Base-by-base conservation (phyloP, 495 filamentous ascomycete genomes). In the Xylaria longipes region DNA sequence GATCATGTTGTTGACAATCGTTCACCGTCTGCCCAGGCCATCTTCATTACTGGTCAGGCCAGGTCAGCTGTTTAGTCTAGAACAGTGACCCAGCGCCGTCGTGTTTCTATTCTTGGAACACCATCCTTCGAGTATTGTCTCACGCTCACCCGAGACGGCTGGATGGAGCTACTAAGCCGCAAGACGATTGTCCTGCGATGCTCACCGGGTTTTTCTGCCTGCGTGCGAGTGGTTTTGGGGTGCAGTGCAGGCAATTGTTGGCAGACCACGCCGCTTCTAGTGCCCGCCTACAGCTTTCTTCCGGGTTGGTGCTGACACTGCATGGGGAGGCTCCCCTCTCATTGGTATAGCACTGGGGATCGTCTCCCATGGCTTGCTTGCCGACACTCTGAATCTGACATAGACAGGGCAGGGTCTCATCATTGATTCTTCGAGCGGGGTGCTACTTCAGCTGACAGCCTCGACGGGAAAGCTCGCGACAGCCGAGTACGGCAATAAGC, bases 381-480 rank as follows among this genome's bases (percentile, higher is more conserved):
- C 69, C 69, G 69, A 63, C n/a, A 66, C 62, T 46, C 39, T 25
- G 29, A 71, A 64, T 70, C 68, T 70, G 68, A 70, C 68, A 70
- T 52, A 50, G 68, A 45, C 46, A 50, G 58, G 31, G 68, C 45
- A 70, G 25, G 31, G 68, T 64, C 68, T 56, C 68, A 48, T 69
- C 58, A 64, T 45, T 48, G 64, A 45, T 33, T 39, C 43, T 43
- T 72, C 56, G 70, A 72, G 70, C 65, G 70, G 70, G 70, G 70
- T 72, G 70, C 46, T 68, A 43, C 65, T 72, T 72, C 70, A 72
- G 70, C 70, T 72, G 70, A 58, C 70, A 72, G 70, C 70, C 70
- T 72, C 70, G 63, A 68, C 63, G 52, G 64, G 65, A 54, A 52
- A 63, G 69, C 61, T 66, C 56, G 48, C 45, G 64, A 50, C 61